These are phyloP conservation scores for Aspergillus campestris DNA, from an alignment of 495 filamentous ascomycete genomes.

Conservation along the genomic window DNA sequence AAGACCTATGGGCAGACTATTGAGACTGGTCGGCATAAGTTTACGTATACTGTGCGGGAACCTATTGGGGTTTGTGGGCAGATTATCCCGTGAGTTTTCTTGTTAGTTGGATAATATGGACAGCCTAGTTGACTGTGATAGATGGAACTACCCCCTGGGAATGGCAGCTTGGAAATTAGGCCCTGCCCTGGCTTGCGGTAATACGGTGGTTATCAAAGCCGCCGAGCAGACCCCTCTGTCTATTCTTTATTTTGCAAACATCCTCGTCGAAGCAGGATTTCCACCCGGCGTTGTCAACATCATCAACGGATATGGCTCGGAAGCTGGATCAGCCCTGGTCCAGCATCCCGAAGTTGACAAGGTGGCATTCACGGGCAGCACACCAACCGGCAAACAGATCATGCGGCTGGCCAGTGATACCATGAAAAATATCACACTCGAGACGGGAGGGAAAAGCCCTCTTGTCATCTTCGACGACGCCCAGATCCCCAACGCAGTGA, in stretches of 20 bases:
- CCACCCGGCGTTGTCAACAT: conserved; percentile 51
- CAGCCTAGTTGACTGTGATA: no score
- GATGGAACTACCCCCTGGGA: conserved; percentile 37
- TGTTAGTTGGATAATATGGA: no score
- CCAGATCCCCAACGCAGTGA: conserved; percentile 45
- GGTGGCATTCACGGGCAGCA: conserved; percentile 58
- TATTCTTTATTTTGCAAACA: conserved; percentile 45
- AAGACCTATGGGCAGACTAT: no score
- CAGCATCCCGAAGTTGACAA: conserved; percentile 49
- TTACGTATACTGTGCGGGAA: no score
- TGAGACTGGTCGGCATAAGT: no score
- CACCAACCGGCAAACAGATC: conserved; percentile 41
- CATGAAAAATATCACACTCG: conserved; percentile 56
- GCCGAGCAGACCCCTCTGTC: conserved; percentile 46
- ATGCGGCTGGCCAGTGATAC: conserved; percentile 39
- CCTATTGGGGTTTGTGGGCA: no score
- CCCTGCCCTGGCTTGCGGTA: conserved; percentile 56
- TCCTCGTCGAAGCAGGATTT: conserved; percentile 51
- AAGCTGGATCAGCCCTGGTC: conserved; percentile 49
- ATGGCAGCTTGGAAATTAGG: conserved; percentile 55
- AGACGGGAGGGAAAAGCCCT: conserved; percentile 59
- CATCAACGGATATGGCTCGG: conserved; percentile 45
- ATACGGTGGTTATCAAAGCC: conserved; percentile 43
- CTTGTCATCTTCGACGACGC: conserved; percentile 62
- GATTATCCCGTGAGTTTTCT: no score